These are phyloP conservation scores for Galerina marginata DNA, from an alignment of 768 basidiomycete species.

Conservation along the genomic window DNA sequence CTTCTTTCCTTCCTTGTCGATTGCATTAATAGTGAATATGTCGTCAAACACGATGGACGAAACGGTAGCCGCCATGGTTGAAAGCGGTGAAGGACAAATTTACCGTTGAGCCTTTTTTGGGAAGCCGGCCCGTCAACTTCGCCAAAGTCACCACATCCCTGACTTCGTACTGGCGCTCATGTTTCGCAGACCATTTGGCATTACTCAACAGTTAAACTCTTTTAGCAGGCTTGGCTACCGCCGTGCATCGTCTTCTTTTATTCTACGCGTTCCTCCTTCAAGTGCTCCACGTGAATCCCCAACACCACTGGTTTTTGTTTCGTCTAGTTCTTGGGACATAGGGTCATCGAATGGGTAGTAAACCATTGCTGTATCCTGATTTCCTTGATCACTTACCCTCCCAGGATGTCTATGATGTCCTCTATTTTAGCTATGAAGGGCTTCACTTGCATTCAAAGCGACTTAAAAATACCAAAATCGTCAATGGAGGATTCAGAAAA, in stretches of 20 bases:
- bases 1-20: conserved; percentile 94
- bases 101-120: not conserved
- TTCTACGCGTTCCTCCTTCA: conserved; percentile 42
- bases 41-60: conserved; percentile 92
- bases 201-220: conserved; percentile 6
- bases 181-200: conserved; percentile 12
- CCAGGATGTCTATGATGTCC: conserved; percentile 41
- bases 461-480: conserved; percentile 36
- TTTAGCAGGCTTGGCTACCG: conserved; percentile 5
- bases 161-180: not conserved
- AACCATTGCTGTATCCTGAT: conserved; percentile 4
- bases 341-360: conserved; percentile 44
- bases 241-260: conserved; percentile 35
- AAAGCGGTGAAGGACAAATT: conserved; percentile 1
- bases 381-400: not conserved
- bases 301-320: conserved; percentile 59
- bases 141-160: not conserved
- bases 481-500: conserved; percentile 27
- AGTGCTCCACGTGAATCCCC: conserved; percentile 53
- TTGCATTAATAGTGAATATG: conserved; percentile 83
- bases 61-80: conserved; percentile 56
- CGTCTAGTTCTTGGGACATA: conserved; percentile 50
- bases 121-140: not conserved
- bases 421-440: conserved; percentile 52
- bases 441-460: conserved; percentile 52